A percentile compares a stretch with the other conserved stretches of the same genome.
These are phyloP conservation scores for Skeletonema tropicum DNA, from an alignment of 108 stramenopile genomes.

Conservation along the genomic window DNA sequence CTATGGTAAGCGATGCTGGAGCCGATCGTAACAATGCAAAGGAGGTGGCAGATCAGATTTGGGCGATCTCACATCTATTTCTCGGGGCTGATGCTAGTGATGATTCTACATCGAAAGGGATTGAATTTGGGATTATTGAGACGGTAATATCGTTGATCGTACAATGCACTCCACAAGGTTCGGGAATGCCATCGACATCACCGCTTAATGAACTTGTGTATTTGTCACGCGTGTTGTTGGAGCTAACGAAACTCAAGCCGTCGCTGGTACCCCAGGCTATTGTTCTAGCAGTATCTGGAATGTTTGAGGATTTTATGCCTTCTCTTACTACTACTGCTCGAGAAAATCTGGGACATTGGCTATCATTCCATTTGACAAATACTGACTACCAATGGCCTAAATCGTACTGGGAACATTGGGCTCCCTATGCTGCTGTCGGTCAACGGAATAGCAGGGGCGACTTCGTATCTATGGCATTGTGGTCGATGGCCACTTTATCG, in stretches of 20 bases:
- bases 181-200: constrained; percentile 29
- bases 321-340: constrained; percentile 67
- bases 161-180: constrained; percentile 54
- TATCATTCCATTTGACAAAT: constrained; percentile 83
- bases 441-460: constrained; percentile 69
- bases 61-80: constrained; percentile 62
- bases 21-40: constrained; percentile 69
- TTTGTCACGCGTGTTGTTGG: constrained; percentile 77
- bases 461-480: constrained; percentile 50
- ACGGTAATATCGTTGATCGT: constrained; percentile 71
- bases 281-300: constrained; percentile 65
- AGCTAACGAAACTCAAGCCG: constrained; percentile 77
- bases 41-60: constrained; percentile 76
- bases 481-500: constrained; percentile 42
- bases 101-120: constrained; percentile 48
- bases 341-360: constrained; percentile 79
- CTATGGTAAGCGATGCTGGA: constrained; percentile 68
- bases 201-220: constrained; percentile 51
- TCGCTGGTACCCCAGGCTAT: constrained; percentile 69
- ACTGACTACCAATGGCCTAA: constrained; percentile 88
- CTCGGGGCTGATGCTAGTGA: constrained; percentile 5
- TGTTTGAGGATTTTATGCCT: constrained; percentile 81
- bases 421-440: constrained; percentile 52
- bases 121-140: constrained; percentile 80
- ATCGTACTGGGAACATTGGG: constrained; percentile 84